These are phyloP conservation scores for Trichoderma asperelloides DNA, from an alignment of 495 filamentous ascomycete genomes.

Conservation along the genomic window DNA sequence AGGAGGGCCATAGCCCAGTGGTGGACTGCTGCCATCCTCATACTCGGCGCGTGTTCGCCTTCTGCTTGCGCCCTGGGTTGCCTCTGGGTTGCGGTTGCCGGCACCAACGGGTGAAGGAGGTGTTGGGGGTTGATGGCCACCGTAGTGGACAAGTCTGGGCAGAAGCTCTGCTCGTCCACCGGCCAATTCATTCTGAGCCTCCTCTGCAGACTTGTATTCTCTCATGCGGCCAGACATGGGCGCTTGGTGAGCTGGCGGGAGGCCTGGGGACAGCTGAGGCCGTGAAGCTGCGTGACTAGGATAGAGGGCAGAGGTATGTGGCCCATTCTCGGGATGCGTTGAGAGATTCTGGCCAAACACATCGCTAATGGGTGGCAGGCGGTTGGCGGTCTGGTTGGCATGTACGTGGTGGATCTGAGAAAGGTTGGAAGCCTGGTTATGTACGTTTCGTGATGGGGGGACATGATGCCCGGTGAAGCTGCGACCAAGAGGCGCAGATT, in stretches of 20 bases:
- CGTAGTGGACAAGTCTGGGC: constrained; percentile 91
- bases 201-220: constrained; percentile 92
- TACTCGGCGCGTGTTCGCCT: constrained; percentile 80
- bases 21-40: constrained; percentile 77
- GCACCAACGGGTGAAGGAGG: constrained; percentile 68
- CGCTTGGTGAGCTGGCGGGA: constrained; percentile 19
- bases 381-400: constrained; percentile 81
- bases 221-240: constrained; percentile 47
- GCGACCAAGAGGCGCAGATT: constrained; percentile 92
- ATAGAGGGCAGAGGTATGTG: constrained; percentile 18
- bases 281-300: constrained; percentile 54
- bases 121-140: constrained; percentile 79
- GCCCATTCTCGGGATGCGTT: constrained; percentile 41
- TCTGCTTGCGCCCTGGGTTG: constrained; percentile 46
- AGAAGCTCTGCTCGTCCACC: constrained; percentile 86
- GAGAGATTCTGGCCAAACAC: constrained; percentile 84
- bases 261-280: constrained; percentile 68
- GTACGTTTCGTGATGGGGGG: constrained; percentile 72
- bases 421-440: constrained; percentile 77
- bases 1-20: constrained; percentile 53
- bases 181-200: constrained; percentile 80
- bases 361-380: constrained; percentile 87
- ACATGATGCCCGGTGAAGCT: constrained; percentile 88
- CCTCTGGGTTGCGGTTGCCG: constrained; percentile 25
- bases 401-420: constrained; percentile 89